phyloP scores from a whole-genome alignment of 2,329 filamentous ascomycete species.

The Berkeleyomyces rouxiae region DNA sequence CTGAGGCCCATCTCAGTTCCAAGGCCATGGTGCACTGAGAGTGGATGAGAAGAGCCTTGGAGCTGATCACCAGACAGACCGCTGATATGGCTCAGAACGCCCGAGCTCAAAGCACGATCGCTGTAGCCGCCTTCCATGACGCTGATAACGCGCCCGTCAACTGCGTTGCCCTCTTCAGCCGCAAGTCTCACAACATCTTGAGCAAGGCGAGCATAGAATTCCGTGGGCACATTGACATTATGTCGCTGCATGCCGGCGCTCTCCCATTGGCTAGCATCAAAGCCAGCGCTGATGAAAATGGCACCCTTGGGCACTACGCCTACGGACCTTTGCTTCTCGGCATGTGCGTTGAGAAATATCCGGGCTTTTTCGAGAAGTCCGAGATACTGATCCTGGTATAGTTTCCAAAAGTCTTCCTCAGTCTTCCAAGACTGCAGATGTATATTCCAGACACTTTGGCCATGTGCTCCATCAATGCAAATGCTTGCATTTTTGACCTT shows the following conservation, averaged over 20 bases:
- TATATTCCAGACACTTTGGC: constrained; percentile 90
- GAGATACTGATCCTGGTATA: constrained; percentile 68
- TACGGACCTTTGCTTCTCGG: constrained; percentile 42
- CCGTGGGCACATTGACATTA: constrained; percentile 86
- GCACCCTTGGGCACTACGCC: constrained; percentile 58
- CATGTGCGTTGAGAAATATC: constrained; percentile 56
- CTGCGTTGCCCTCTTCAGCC: constrained; percentile 57
- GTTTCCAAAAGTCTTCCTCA: constrained; percentile 68
- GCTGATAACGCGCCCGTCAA: constrained; percentile 76
- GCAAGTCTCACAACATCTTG: constrained; percentile 70
- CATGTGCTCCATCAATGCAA: constrained; percentile 86
- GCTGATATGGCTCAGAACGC: constrained; percentile 76
- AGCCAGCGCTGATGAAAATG: constrained; percentile 89
- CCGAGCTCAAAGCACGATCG: constrained; percentile 74
- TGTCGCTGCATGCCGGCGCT: constrained; percentile 86
- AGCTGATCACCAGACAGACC: constrained; percentile 50
- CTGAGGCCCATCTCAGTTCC: constrained; percentile 42
- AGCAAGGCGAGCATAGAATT: constrained; percentile 87
- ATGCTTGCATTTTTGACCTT: constrained; percentile 89
- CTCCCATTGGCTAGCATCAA: constrained; percentile 95
- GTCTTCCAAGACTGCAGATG: constrained; percentile 80
- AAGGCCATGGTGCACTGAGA: constrained; percentile 24
- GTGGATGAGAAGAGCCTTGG: constrained; percentile 17
- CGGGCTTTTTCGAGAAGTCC: constrained; percentile 68
- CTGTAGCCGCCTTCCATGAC: constrained; percentile 94